Conservation (phyloP, 805 yeast species). For the Ogataea allantospora region DNA sequence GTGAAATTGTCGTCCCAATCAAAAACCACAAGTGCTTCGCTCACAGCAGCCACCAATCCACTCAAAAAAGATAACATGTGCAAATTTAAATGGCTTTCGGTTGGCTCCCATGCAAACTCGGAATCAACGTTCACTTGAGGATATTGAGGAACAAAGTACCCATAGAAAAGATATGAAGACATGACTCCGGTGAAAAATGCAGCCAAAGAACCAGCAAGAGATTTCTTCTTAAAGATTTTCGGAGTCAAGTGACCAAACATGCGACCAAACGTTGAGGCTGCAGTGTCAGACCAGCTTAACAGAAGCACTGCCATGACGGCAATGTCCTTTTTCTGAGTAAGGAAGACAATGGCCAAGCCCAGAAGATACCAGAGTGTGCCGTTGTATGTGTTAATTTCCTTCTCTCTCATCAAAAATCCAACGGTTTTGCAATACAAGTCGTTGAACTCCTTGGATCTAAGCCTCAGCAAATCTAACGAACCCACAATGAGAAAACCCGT, state of each 20-base stretch:
- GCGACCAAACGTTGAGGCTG: constrained; percentile 93
- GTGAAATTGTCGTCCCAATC: constrained; percentile 91
- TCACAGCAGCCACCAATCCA: constrained; percentile 81
- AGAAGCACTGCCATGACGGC: constrained; percentile 71
- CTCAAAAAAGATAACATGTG: constrained; percentile 53
- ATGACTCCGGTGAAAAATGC: constrained; percentile 73
- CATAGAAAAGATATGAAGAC: constrained; percentile 69
- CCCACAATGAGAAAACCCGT: constrained; percentile 56
- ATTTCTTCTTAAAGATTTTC: constrained; percentile 67
- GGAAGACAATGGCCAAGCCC: constrained; percentile 73
- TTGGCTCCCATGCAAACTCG: constrained; percentile 64
- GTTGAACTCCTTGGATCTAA: constrained; percentile 62
- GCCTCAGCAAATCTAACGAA: constrained; percentile 64
- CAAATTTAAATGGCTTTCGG: constrained; percentile 55
- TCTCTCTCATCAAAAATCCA: constrained; percentile 83
- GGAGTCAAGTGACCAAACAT: constrained; percentile 83
- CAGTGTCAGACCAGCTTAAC: constrained; percentile 96
- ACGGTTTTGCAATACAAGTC: constrained; percentile 59
- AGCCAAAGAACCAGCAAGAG: constrained; percentile 87
- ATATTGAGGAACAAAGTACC: constrained; percentile 64
- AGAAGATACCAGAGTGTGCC: constrained; percentile 87
- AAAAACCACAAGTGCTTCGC: constrained; percentile 79
- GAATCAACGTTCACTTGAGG: constrained; percentile 48
- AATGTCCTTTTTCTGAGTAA: constrained; percentile 75
- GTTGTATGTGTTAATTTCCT: constrained; percentile 69